Evolutionary conservation across 164 flowering plant genomes (phyloP).

Genomic region (Houttuynia cordata): DNA sequence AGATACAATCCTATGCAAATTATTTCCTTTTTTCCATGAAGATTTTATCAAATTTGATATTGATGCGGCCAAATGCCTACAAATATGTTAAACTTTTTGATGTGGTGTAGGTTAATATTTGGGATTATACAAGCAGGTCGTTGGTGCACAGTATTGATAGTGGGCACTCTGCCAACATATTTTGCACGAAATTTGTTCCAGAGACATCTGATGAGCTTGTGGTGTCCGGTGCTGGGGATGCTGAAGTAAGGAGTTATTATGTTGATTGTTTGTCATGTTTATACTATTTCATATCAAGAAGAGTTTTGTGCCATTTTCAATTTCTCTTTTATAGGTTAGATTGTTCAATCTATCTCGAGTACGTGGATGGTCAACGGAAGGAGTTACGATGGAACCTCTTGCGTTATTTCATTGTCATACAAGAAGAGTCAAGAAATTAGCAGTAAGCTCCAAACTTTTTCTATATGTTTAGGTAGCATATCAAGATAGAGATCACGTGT

Average conservation of each 20-base stretch:
- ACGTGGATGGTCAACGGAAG: constrained; percentile 42
- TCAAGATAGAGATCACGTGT: too few species aligned
- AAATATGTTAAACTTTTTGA: not conserved
- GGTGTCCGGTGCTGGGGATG: constrained; percentile 91
- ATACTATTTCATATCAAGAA: not conserved
- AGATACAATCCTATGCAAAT: too few species aligned
- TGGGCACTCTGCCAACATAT: constrained; percentile 87
- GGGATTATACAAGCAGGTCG: constrained; percentile 57
- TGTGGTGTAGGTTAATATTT: constrained; percentile 43
- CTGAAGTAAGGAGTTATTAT: constrained; percentile 47
- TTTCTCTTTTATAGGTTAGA: constrained; percentile 50
- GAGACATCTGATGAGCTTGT: constrained; percentile 93
- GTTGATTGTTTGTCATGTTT: not conserved
- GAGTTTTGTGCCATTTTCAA: constrained; percentile 4
- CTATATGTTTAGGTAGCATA: not conserved
- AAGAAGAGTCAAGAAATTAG: constrained; percentile 83
- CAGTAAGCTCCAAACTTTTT: constrained; percentile 35
- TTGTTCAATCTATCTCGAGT: constrained; percentile 58
- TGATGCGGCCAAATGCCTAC: not conserved
- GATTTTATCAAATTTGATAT: not conserved
- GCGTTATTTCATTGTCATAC: constrained; percentile 78
- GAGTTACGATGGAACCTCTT: constrained; percentile 33
- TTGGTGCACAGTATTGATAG: constrained; percentile 73
- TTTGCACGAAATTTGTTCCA: constrained; percentile 88
- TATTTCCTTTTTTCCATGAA: too few species aligned